These are phyloP conservation scores for Mollisia scopiformis DNA, from an alignment of 2,329 filamentous ascomycete species.

Conservation along the genomic window DNA sequence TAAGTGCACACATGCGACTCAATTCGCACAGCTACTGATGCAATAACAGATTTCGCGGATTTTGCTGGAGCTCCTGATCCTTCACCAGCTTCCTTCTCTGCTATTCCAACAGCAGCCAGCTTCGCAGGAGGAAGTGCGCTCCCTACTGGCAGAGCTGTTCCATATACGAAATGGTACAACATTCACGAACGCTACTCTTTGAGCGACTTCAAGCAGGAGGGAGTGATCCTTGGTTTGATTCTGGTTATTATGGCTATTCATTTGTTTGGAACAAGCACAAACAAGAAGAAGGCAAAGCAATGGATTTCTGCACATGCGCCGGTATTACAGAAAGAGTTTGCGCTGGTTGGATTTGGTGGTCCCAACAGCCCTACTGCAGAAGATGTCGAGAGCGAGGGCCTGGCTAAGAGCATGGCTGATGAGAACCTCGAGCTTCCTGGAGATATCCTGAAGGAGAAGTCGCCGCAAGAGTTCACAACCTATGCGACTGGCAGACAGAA, in stretches of 20 bases:
- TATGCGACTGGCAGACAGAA: slow-evolving; percentile 95
- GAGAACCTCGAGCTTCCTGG: slow-evolving; percentile 48
- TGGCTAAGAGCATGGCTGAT: slow-evolving; percentile 41
- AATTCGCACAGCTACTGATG: slow-evolving; percentile 11
- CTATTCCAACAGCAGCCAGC: slow-evolving; percentile 46
- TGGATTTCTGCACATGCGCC: slow-evolving; percentile 80
- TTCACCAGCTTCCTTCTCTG: slow-evolving; percentile 51
- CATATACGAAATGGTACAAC: slow-evolving; percentile 96
- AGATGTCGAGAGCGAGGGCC: slow-evolving; percentile 46
- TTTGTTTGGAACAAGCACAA: slow-evolving; percentile 77
- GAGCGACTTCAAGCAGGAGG: slow-evolving; percentile 86
- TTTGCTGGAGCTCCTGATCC: slow-evolving; percentile 81
- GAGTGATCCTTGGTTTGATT: slow-evolving; percentile 77
- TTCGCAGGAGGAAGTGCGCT: slow-evolving; percentile 48
- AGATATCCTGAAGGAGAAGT: slow-evolving; percentile 79
- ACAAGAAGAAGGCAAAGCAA: slow-evolving; percentile 76
- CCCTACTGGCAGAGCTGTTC: slow-evolving; percentile 54
- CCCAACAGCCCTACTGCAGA: slow-evolving; percentile 49
- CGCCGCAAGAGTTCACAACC: slow-evolving; percentile 80
- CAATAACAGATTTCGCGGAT: slow-evolving; percentile 81
- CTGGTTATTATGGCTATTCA: slow-evolving; percentile 77
- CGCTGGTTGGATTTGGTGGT: slow-evolving; percentile 78
- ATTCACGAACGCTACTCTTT: slow-evolving; percentile 87
- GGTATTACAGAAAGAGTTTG: slow-evolving; percentile 78
- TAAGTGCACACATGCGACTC: slow-evolving; percentile 46